A percentile compares a stretch with the other conserved stretches of the same genome.
These are phyloP conservation scores for Deinandra increscens DNA, from an alignment of 129 eudicot species.

Conservation along the genomic window DNA sequence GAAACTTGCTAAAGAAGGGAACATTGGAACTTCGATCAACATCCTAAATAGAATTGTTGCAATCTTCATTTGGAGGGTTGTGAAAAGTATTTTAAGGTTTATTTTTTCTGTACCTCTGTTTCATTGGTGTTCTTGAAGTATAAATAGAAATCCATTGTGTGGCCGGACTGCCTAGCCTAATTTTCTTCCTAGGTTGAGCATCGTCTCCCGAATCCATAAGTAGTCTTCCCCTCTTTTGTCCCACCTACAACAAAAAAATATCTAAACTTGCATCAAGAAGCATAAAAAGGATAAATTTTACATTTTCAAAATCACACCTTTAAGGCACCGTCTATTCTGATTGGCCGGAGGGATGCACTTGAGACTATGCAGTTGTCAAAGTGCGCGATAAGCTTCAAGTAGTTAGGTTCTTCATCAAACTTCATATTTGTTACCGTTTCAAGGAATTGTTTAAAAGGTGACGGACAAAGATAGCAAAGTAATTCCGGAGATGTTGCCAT, in stretches of 20 bases:
- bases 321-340: constrained; percentile 80
- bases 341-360: constrained; percentile 52
- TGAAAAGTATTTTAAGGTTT: neutral
- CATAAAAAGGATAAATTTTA: neutral
- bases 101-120: constrained; percentile 50
- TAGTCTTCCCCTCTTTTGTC: constrained; percentile 71
- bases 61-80: neutral
- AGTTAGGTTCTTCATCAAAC: constrained; percentile 86
- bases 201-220: constrained; percentile 60
- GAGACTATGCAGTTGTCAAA: constrained; percentile 55
- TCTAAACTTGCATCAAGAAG: constrained; percentile 7
- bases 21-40: neutral
- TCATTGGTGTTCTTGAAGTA: constrained; percentile 74
- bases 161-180: constrained; percentile 74
- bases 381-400: constrained; percentile 61
- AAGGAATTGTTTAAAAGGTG: constrained; percentile 63
- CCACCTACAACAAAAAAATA: constrained; percentile 51
- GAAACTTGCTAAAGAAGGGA: constrained; percentile 1
- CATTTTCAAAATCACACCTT: constrained; percentile 41
- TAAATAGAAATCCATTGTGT: constrained; percentile 84
- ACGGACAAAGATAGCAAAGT: constrained; percentile 78
- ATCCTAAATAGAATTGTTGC: neutral
- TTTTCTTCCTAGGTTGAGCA: constrained; percentile 71
- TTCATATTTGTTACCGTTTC: constrained; percentile 75
- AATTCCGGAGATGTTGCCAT: constrained; percentile 79